Percentiles rank a stretch among this genome's conserved stretches.
Conservation (phyloP, 768 basidiomycete species). For the Tulasnella sp. region DNA sequence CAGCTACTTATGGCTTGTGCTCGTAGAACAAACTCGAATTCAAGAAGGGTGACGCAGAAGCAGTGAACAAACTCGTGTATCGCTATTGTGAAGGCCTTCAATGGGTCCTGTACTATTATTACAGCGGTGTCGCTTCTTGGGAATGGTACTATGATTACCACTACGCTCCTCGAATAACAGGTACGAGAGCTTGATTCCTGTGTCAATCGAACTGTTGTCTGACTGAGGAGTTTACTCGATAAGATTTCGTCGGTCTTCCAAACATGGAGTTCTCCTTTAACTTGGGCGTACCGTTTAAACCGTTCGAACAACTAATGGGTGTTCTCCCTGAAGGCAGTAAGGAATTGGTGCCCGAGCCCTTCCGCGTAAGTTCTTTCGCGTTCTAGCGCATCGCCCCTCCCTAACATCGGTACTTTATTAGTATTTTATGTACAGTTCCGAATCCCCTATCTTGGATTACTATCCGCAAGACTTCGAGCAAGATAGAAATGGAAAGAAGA, state of each 20-base stretch:
- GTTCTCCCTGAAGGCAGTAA: constrained; percentile 87
- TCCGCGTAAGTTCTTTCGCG: constrained; percentile 48
- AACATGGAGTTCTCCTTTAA: constrained; percentile 81
- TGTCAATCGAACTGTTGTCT: neutral
- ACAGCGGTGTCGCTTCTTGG: constrained; percentile 95
- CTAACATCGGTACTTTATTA: constrained; percentile 29
- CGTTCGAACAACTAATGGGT: constrained; percentile 97
- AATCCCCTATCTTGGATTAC: constrained; percentile 87
- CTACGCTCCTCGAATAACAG: constrained; percentile 93
- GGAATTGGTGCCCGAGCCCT: constrained; percentile 81
- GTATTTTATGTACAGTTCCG: constrained; percentile 83
- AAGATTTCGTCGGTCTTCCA: constrained; percentile 56
- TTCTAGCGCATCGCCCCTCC: neutral
- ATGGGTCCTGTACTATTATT: constrained; percentile 99
- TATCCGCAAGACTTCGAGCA: constrained; percentile 87
- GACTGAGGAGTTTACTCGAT: neutral
- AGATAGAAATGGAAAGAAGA: constrained; percentile 96
- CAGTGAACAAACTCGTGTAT: constrained; percentile 62
- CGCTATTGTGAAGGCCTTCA: constrained; percentile 91
- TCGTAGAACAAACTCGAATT: constrained; percentile 81
- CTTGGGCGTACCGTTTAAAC: constrained; percentile 80
- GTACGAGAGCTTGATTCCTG: constrained; percentile 37
- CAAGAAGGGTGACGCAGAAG: constrained; percentile 57
- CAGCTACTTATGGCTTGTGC: constrained; percentile 20
- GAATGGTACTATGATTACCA: constrained; percentile 99